Evolutionary conservation across 495 filamentous ascomycete species (phyloP).

Genomic region (Xylaria longipes): DNA sequence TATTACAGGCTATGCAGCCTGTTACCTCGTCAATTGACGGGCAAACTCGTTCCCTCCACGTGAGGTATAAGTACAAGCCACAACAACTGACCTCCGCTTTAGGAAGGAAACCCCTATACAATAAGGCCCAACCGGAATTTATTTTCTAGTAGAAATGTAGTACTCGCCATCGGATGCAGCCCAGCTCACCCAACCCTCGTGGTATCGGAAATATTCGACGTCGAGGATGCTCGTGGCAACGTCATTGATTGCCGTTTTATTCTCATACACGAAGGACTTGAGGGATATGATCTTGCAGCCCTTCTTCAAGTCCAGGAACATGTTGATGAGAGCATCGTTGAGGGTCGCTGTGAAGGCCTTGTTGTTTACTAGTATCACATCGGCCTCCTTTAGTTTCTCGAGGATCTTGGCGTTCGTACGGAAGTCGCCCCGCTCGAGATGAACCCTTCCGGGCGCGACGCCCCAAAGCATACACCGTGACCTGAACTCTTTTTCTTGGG

Average conservation of each 20-base stretch:
- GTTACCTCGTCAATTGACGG: not conserved
- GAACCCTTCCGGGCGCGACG: slow-evolving; percentile 75
- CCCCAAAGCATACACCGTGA: slow-evolving; percentile 91
- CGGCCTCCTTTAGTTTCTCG: slow-evolving; percentile 76
- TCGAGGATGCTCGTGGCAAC: slow-evolving; percentile 77
- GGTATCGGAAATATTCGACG: slow-evolving; percentile 78
- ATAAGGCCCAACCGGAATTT: slow-evolving; percentile 13
- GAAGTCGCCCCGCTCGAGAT: slow-evolving; percentile 85
- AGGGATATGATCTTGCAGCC: slow-evolving; percentile 87
- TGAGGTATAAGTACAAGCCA: slow-evolving; percentile 19
- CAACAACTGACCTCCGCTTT: not conserved
- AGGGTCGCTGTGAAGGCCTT: slow-evolving; percentile 88
- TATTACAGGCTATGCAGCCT: slow-evolving; percentile 12
- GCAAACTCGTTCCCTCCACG: slow-evolving; percentile 5
- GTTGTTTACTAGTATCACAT: slow-evolving; percentile 96
- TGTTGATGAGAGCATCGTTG: slow-evolving; percentile 83
- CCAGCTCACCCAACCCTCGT: slow-evolving; percentile 88
- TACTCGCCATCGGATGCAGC: slow-evolving; percentile 82
- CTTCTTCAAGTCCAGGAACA: slow-evolving; percentile 94
- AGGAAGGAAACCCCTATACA: not conserved
- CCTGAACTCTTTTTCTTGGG: slow-evolving; percentile 84
- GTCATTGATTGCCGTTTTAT: slow-evolving; percentile 74
- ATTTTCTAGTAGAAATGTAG: slow-evolving; percentile 86
- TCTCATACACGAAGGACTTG: slow-evolving; percentile 78
- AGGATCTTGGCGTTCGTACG: slow-evolving; percentile 73